A percentile compares a stretch with the other conserved stretches of the same genome.
phyloP scores from a whole-genome alignment of 176 grass and related monocot genomes.

The Triticum aestivum region IWGSC_CS_RefSeq_v2.1 NC_057811.1:315760255-315760754 shows the following conservation, averaged over 20 bases:
- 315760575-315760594: neutral
- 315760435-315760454: neutral
- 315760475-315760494: neutral
- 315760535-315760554: neutral
- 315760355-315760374: neutral
- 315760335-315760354: neutral
- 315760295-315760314: neutral
- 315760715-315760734: too few relatives aligned
- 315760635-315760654: too few relatives aligned
- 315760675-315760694: too few relatives aligned
- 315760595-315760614: neutral
- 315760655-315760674: too few relatives aligned
- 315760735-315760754: too few relatives aligned
- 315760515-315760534: neutral
- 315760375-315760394: neutral
- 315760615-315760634: too few relatives aligned
- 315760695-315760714: too few relatives aligned
- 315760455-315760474: neutral
- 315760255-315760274: neutral
- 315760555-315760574: neutral
- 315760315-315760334: neutral
- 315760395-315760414: neutral
- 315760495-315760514: neutral
- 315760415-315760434: neutral
- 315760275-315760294: neutral